Evolutionary conservation across 1,139 yeast species (phyloP), one percentile per base, ranked within the genome.

Genomic region (Arxiozyma slooffiae): DNA sequence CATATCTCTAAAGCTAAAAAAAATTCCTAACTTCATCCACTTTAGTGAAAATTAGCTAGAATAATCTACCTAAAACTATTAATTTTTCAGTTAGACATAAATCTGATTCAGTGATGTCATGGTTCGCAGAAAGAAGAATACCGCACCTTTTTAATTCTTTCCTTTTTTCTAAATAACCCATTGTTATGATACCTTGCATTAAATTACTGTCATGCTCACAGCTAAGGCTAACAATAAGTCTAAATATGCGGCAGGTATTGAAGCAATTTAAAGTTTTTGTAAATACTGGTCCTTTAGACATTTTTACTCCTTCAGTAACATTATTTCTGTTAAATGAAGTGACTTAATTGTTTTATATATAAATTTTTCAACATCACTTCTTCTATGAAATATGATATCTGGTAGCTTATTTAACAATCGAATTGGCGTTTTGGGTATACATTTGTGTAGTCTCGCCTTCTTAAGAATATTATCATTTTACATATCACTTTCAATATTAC

Each of bases 341-440:
- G 14, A 74, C 58, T 8, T 82, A 56, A 18, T 76, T 77, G 58
- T 86, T 85, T 41, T 88, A 70, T 40, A 88, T 66, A 0, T 80
- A 0, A 95, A 85, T 62, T 88, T 88, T 0, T 96, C 97, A 1
- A 81, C 88, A 60, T 88, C 88, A 48, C 95, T 83, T 56, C 86
- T 78, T 0, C 96, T 96, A 49, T 88, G 61, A 42, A 88, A 73
- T 7, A 84, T 70, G 2, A 87, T 78, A 60, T 87, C 95, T 0
- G 95, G 95, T 9, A 75, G 41, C 4, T 67, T 67, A 41, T 58
- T 61, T 14, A 60, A 53, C 20, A 60, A 44, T 38, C 58, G 58
- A 44, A 57, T 60, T 2, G 65, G 62, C 2, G 59, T 57, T 18
- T 53, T 50, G 1, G 65, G 61, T 42, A 56, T 60, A 2, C 64